Conservation (phyloP, 352 stramenopile genomes). For the Phytophthora cactorum region DNA sequence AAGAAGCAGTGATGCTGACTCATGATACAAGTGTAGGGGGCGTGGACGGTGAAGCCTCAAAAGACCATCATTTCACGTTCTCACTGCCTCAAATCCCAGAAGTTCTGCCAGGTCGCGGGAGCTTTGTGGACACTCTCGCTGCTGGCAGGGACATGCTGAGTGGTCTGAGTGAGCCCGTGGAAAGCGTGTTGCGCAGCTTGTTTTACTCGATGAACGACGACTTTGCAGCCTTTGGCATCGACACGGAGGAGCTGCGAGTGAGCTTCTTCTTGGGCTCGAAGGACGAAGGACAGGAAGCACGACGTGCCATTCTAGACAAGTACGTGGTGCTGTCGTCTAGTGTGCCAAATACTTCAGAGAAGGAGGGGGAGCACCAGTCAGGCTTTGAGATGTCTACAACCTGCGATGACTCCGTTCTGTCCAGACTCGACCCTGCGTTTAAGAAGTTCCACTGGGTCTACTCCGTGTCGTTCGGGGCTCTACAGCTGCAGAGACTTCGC, state of each 20-base stretch:
- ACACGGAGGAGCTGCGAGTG: constrained; percentile 60
- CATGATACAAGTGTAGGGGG: constrained; percentile 31
- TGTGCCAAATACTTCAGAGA: not conserved
- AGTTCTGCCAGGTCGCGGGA: constrained; percentile 17
- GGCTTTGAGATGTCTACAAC: not conserved
- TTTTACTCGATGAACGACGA: constrained; percentile 72
- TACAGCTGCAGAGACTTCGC: constrained; percentile 52
- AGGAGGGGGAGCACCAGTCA: constrained; percentile 8
- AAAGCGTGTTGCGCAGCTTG: constrained; percentile 49
- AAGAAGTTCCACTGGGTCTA: constrained; percentile 46
- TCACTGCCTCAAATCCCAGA: constrained; percentile 26
- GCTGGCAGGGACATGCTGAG: constrained; percentile 41
- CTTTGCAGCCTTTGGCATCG: constrained; percentile 78
- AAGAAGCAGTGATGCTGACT: constrained; percentile 53
- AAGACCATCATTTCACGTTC: not conserved
- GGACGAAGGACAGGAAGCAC: constrained; percentile 39
- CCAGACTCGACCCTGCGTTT: constrained; percentile 64
- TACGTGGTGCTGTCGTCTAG: constrained; percentile 44
- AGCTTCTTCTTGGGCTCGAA: constrained; percentile 79
- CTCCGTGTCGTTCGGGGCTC: constrained; percentile 46
- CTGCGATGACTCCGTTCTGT: constrained; percentile 54
- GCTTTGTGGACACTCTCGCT: constrained; percentile 39
- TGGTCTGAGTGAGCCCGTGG: constrained; percentile 47
- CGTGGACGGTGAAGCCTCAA: constrained; percentile 19
- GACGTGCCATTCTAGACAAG: constrained; percentile 54